Conservation (phyloP, 176 grass and related monocot genomes). For the Canna indica region DNA sequence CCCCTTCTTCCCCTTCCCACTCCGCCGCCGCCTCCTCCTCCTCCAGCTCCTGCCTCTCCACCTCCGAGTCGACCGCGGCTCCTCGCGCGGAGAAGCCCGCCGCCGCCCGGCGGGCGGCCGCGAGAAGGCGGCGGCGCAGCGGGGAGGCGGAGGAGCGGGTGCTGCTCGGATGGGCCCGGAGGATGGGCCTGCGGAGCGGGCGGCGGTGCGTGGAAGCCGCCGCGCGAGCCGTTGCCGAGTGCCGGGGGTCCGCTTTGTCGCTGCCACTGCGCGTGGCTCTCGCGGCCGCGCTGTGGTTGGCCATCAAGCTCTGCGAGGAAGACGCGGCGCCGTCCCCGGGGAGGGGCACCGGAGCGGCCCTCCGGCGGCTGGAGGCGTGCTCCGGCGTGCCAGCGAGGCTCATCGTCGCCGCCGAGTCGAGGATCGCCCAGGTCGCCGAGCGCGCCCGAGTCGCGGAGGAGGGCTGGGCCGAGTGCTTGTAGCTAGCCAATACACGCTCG, state of each 20-base stretch:
- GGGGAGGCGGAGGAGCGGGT: background rate
- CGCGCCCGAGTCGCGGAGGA: conserved; percentile 7
- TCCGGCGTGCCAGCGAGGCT: conserved; percentile 20
- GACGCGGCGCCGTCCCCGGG: background rate
- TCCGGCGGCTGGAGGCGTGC: conserved; percentile 10
- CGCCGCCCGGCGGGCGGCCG: background rate
- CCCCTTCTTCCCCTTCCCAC: background rate
- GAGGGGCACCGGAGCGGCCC: background rate
- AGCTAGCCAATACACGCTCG: background rate
- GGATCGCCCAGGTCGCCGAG: background rate
- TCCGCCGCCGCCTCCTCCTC: background rate
- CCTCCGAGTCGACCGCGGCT: conserved; percentile 7
- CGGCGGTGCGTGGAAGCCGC: conserved; percentile 7
- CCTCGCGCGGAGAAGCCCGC: background rate
- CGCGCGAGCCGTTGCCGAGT: background rate
- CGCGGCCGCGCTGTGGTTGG: conserved; percentile 12
- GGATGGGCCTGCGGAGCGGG: conserved; percentile 2
- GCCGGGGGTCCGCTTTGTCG: background rate
- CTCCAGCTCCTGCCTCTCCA: conserved; percentile 12
- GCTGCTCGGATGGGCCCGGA: conserved; percentile 2
- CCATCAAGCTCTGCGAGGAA: conserved; percentile 1
- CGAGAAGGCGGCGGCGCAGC: background rate
- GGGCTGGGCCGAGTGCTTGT: conserved; percentile 14
- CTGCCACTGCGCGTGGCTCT: background rate
- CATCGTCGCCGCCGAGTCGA: conserved; percentile 1